These are phyloP conservation scores for Metarhizium guizhouense DNA, from an alignment of 2,329 filamentous ascomycete genomes.

Conservation along the genomic window DNA sequence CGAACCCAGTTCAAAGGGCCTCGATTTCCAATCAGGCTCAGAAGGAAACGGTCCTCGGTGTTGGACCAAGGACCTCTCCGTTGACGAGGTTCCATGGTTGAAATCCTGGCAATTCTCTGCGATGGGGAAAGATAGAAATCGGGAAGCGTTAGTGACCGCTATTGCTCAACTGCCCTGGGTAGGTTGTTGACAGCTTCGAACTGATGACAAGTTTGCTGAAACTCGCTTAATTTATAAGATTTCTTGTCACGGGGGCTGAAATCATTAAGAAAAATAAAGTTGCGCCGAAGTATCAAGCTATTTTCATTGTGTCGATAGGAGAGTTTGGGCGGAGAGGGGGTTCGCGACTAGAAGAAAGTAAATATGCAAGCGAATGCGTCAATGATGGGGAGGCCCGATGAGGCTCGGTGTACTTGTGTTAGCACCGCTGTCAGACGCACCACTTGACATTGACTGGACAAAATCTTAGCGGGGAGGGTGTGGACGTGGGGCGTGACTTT, in stretches of 20 bases:
- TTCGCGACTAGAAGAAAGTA: constrained; percentile 1
- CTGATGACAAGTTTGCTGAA: neutral
- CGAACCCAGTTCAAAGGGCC: constrained; percentile 84
- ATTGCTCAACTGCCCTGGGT: neutral
- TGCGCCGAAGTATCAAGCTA: neutral
- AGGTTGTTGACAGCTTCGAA: neutral
- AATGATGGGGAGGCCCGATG: constrained; percentile 4
- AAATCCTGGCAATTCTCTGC: neutral
- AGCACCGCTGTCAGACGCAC: neutral
- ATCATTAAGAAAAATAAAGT: neutral
- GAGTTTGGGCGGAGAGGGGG: neutral
- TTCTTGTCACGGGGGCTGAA: neutral
- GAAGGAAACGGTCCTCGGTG: constrained; percentile 62
- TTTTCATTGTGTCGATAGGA: neutral
- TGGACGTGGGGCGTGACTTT: neutral
- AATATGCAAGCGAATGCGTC: neutral
- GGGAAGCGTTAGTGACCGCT: neutral
- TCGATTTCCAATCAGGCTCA: constrained; percentile 60
- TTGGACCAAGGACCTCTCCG: constrained; percentile 74
- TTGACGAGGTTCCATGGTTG: constrained; percentile 9
- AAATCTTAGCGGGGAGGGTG: neutral
- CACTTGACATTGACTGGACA: neutral
- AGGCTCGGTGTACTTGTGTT: constrained; percentile 6
- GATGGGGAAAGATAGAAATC: neutral
- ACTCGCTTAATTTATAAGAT: neutral